Evolutionary conservation across 768 basidiomycete species (phyloP).

Genomic region (Mycena olivaceomarginata): DNA sequence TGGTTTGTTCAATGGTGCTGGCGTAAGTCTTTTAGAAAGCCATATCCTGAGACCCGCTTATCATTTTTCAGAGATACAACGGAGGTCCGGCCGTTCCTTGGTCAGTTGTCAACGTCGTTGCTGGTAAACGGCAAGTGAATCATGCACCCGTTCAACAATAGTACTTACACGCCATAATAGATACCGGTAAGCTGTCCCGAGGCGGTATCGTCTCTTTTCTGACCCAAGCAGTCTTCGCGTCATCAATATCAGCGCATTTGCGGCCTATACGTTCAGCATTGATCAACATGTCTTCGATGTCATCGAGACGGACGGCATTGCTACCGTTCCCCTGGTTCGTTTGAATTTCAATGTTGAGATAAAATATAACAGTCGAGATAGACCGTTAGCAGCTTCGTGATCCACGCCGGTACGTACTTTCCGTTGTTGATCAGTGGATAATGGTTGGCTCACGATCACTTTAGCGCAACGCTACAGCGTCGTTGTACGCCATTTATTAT

Average conservation of each 20-base stretch:
- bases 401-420: conserved; percentile 54
- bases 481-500: conserved; percentile 14
- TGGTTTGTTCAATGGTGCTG: conserved; percentile 34
- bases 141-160: background rate
- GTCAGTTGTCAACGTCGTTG: conserved; percentile 57
- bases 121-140: conserved; percentile 48
- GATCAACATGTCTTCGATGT: conserved; percentile 54
- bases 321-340: conserved; percentile 47
- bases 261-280: conserved; percentile 49
- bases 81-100: conserved; percentile 58
- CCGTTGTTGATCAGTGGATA: conserved; percentile 28
- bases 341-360: background rate
- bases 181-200: conserved; percentile 7
- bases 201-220: conserved; percentile 27
- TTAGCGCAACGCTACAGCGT: conserved; percentile 37
- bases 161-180: background rate
- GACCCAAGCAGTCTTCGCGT: conserved; percentile 61
- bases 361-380: background rate
- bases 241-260: conserved; percentile 58
- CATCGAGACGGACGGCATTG: conserved; percentile 59
- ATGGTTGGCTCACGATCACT: conserved; percentile 37
- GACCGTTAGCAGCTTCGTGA: conserved; percentile 55
- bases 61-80: background rate
- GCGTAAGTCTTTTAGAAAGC: conserved; percentile 11
- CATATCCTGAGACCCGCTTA: too few relatives aligned